Conservation (phyloP, 2,329 filamentous ascomycete species). For the Zopfia rhizophila region DNA sequence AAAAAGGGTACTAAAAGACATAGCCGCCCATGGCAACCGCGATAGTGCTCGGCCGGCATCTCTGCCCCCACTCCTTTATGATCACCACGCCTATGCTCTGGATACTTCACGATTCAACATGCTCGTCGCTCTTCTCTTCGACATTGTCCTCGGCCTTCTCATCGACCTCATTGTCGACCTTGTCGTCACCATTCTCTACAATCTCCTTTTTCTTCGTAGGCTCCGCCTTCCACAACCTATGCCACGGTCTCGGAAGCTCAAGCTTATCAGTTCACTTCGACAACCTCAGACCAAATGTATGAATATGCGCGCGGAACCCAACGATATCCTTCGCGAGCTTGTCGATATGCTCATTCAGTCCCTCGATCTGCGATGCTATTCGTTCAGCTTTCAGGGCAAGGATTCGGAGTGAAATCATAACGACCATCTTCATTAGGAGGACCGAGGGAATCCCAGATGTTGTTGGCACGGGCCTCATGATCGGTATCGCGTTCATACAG, state of each 20-base stretch:
- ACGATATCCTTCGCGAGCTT: conserved; percentile 16
- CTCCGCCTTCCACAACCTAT: neutral
- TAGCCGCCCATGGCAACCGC: too few relatives aligned
- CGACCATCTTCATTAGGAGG: conserved; percentile 32
- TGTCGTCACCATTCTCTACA: too few relatives aligned
- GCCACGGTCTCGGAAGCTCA: conserved; percentile 1
- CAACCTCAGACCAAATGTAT: conserved; percentile 32
- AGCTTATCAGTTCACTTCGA: conserved; percentile 26
- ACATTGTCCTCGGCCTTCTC: too few relatives aligned
- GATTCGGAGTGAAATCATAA: neutral
- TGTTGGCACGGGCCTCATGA: conserved; percentile 18
- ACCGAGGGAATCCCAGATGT: conserved; percentile 35
- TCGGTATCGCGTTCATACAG: too few relatives aligned
- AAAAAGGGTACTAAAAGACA: too few relatives aligned
- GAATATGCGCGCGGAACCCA: conserved; percentile 26
- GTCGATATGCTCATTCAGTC: conserved; percentile 15
- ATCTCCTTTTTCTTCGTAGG: too few relatives aligned
- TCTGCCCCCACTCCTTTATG: too few relatives aligned
- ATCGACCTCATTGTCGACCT: too few relatives aligned
- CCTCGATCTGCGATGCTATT: neutral
- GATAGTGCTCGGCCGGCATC: too few relatives aligned
- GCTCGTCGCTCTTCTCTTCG: too few relatives aligned
- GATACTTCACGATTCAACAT: too few relatives aligned
- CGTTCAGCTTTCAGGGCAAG: neutral
- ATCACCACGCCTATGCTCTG: too few relatives aligned